A percentile compares a stretch with the other conserved stretches of the same genome.
Conservation (phyloP, 2,329 filamentous ascomycete genomes). For the Neopestalotiopsis sp. region DNA sequence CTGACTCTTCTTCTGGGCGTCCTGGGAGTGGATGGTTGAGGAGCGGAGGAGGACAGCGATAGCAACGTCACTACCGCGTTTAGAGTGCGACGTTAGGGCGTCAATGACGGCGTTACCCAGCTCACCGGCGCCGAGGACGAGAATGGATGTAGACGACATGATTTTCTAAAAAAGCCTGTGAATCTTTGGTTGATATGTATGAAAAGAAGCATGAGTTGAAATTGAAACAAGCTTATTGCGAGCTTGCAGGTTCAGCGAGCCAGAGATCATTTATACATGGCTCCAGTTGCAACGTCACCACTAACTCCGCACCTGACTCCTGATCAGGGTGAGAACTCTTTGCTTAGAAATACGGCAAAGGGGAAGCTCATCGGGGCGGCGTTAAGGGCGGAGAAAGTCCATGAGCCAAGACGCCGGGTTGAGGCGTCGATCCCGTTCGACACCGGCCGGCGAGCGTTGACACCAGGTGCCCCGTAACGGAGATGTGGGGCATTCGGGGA, state of each 20-base stretch:
- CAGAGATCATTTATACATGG: too few relatives aligned
- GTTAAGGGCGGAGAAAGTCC: neutral
- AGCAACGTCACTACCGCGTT: slow-evolving; percentile 26
- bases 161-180: too few relatives aligned
- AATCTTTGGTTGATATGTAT: too few relatives aligned
- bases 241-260: too few relatives aligned
- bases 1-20: slow-evolving; percentile 40
- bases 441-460: slow-evolving; percentile 6
- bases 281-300: neutral
- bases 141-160: slow-evolving; percentile 40
- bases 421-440: neutral
- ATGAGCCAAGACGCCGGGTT: neutral
- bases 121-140: slow-evolving; percentile 71
- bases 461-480: slow-evolving; percentile 7
- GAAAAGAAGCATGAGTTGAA: too few relatives aligned
- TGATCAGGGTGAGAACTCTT: neutral
- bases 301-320: neutral
- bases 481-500: neutral
- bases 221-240: too few relatives aligned
- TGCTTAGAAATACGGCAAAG: neutral
- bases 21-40: slow-evolving; percentile 45
- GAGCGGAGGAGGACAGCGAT: slow-evolving; percentile 61
- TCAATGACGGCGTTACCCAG: slow-evolving; percentile 62
- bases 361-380: neutral
- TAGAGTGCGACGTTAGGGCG: slow-evolving; percentile 52